Base-by-base conservation (phyloP, 2,329 filamentous ascomycete genomes). In the Hypoxylon sp. region DNA sequence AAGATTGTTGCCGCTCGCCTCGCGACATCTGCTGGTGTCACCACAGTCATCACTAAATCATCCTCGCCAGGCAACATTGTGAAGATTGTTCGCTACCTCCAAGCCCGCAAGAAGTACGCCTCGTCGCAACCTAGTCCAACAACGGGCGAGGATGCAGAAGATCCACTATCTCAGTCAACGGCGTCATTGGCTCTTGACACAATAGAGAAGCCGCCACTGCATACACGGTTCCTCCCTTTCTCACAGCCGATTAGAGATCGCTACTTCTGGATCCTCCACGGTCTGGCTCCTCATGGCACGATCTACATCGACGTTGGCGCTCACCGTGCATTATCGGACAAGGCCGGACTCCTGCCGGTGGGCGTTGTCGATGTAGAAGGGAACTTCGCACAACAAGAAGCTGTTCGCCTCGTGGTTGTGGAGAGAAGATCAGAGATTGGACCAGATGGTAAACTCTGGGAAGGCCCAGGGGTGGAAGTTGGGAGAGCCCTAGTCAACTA, bases 261-360 rank as follows among this genome's bases (percentile, higher is more conserved):
- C 67, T 94, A 96, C 76, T 98, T 99, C 84, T 99, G 96, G 96
- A 90, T 99, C 51, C 85, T 98, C 0, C 93, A 99, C 79, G 96
- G 95, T 8, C 88, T 97, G 9, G 90, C 90, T 23, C 93, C 96
- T 0, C 94, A 97, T 74, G 96, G 96, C 12, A 97, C 91, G 1
- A 77, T 99, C 25, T 98, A 93, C 81, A 96, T 99, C 73, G 96
- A 99, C 81, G 82, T 88, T n/a, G 96, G 96, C 43, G 95, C 95
- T 2, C 90, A 94, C 80, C 83, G 85, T 32, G 96, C 95, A 0
- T 85, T 98, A 2, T 82, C 89, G 14, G 89, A 90, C 75, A 97
- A 97, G 81, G 94, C 94, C 0, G 93, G 94, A 2, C 87, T 99
- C 1, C 87, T 98, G 0, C 94, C 95, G 0, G 94, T 92, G 0